phyloP scores from a whole-genome alignment of 352 stramenopile genomes.

The Phytophthora uliginosa region DNA sequence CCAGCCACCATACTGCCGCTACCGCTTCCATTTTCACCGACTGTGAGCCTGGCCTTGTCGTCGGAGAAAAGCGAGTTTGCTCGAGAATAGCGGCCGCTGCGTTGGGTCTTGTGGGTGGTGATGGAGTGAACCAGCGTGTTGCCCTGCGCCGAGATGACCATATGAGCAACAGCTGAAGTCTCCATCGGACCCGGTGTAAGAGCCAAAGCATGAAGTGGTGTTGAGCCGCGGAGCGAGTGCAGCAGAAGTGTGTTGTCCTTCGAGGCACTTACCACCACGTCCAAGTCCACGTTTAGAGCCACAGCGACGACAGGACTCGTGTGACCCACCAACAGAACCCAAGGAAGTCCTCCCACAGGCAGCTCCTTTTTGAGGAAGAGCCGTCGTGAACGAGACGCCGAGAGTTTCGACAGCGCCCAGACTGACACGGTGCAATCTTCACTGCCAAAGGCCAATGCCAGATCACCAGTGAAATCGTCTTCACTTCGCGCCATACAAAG shows the following conservation, averaged over 20 bases:
- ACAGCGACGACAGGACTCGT: slow-evolving; percentile 84
- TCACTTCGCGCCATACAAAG: slow-evolving; percentile 88
- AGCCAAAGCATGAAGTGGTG: slow-evolving; percentile 77
- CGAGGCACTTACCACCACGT: slow-evolving; percentile 85
- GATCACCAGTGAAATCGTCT: slow-evolving; percentile 88
- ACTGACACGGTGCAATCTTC: slow-evolving; percentile 90
- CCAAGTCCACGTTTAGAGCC: slow-evolving; percentile 83
- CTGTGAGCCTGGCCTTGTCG: slow-evolving; percentile 52
- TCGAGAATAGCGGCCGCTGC: slow-evolving; percentile 44
- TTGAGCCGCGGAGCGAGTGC: slow-evolving; percentile 80
- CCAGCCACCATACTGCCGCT: slow-evolving; percentile 51
- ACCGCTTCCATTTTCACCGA: slow-evolving; percentile 38
- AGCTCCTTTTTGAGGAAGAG: slow-evolving; percentile 91
- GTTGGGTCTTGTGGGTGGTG: slow-evolving; percentile 45
- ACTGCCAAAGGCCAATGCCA: slow-evolving; percentile 86
- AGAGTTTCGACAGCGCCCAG: slow-evolving; percentile 88
- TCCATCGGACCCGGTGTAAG: slow-evolving; percentile 57
- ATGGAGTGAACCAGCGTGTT: slow-evolving; percentile 82
- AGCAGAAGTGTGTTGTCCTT: slow-evolving; percentile 82
- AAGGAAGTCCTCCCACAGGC: slow-evolving; percentile 80
- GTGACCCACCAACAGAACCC: slow-evolving; percentile 84
- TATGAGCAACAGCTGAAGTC: slow-evolving; percentile 66
- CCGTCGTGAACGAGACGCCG: slow-evolving; percentile 78
- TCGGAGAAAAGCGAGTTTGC: slow-evolving; percentile 54
- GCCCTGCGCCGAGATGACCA: slow-evolving; percentile 81